Percentiles rank a stretch among this genome's conserved stretches.
Conservation (phyloP, 176 grass and related monocot genomes). For the Musa troglodytarum region DNA sequence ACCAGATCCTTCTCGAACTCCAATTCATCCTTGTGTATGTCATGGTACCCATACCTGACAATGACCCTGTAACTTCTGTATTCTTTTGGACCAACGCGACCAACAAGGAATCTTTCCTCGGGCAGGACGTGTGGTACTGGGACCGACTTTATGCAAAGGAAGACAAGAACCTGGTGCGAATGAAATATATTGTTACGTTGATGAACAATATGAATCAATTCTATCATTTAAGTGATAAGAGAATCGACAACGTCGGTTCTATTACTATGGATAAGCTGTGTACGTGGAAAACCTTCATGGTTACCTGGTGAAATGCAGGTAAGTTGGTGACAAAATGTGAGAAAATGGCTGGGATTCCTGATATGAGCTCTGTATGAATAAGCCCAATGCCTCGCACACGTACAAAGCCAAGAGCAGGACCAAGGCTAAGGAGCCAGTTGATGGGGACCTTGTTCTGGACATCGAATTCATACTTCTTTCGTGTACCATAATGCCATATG, state of each 20-base stretch:
- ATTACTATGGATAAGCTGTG: no score
- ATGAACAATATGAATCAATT: no score
- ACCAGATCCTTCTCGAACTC: slow-evolving; percentile 88
- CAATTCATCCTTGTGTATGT: slow-evolving; percentile 54
- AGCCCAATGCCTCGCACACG: slow-evolving; percentile 77
- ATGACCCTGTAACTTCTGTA: slow-evolving; percentile 73
- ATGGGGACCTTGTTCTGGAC: slow-evolving; percentile 89
- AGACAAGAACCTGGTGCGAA: slow-evolving; percentile 62
- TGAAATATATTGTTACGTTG: not conserved
- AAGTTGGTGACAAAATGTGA: slow-evolving; percentile 95
- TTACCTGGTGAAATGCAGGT: slow-evolving; percentile 97
- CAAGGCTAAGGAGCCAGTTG: slow-evolving; percentile 66
- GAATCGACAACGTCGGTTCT: no score
- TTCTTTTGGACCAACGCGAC: slow-evolving; percentile 64
- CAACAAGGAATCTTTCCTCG: slow-evolving; percentile 56
- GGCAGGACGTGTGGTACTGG: slow-evolving; percentile 49
- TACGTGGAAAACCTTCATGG: not conserved
- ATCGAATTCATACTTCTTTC: slow-evolving; percentile 75
- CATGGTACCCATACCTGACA: slow-evolving; percentile 74
- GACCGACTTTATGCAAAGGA: slow-evolving; percentile 72
- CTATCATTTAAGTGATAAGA: no score
- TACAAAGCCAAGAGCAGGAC: slow-evolving; percentile 80
- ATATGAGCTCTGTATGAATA: slow-evolving; percentile 72
- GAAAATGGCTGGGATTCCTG: slow-evolving; percentile 88
- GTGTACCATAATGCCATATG: slow-evolving; percentile 78